These are phyloP conservation scores for Phialocephala subalpina DNA, from an alignment of 2,329 filamentous ascomycete species.

Conservation along the genomic window DNA sequence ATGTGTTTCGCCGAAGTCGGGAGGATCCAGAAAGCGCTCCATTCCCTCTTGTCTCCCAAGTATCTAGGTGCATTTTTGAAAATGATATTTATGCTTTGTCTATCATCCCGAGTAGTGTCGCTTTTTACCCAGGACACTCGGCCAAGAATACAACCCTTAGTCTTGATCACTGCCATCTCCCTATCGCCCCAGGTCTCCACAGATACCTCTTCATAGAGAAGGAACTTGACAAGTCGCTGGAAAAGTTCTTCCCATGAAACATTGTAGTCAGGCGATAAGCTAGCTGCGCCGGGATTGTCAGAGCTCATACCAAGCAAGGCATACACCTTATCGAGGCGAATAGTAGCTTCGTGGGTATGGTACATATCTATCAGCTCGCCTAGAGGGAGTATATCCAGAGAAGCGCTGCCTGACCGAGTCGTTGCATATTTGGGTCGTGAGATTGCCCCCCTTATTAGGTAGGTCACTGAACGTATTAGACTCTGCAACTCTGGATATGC, in stretches of 20 bases:
- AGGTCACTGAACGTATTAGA: conserved; percentile 19
- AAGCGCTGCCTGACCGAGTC: conserved; percentile 4
- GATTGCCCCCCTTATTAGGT: no score
- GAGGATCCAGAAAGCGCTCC: no score
- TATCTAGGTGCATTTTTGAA: conserved; percentile 19
- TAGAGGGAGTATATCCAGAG: conserved; percentile 22
- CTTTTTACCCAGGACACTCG: conserved; percentile 11
- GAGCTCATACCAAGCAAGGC: conserved; percentile 32
- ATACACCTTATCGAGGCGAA: conserved; percentile 28
- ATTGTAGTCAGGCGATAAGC: conserved; percentile 24
- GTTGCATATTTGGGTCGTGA: conserved; percentile 16
- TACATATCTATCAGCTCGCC: conserved; percentile 31
- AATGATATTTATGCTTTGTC: conserved; percentile 16
- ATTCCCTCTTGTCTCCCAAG: no score
- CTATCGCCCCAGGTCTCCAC: conserved; percentile 20
- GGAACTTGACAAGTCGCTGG: conserved; percentile 21
- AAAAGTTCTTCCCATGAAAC: conserved; percentile 26
- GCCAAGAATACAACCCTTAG: conserved; percentile 27
- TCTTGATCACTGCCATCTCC: conserved; percentile 23
- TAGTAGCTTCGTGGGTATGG: conserved; percentile 26
- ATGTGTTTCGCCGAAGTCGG: conserved; percentile 22
- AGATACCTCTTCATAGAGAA: conserved; percentile 22
- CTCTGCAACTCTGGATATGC: conserved; percentile 14
- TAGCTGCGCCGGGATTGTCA: conserved; percentile 24
- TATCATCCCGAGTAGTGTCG: no score